A percentile compares a stretch with the other conserved stretches of the same genome.
Evolutionary conservation across 805 yeast genomes (phyloP).

Genomic region (Starmerella bombicola): DNA sequence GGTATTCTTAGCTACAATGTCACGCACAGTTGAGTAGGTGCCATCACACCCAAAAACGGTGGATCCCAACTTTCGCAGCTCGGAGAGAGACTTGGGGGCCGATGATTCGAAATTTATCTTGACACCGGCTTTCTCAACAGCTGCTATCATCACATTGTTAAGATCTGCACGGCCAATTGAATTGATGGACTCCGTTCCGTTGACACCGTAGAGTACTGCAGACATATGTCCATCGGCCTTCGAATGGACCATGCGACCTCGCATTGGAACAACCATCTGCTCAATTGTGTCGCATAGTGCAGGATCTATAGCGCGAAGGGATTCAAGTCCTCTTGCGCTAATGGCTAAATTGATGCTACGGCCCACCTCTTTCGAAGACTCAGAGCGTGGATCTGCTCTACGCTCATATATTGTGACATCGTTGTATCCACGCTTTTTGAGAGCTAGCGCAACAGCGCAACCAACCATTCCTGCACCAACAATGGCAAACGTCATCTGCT

Average conservation of each 20-base stretch:
- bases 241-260: slow-evolving; percentile 79
- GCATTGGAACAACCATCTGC: slow-evolving; percentile 63
- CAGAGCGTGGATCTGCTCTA: slow-evolving; percentile 52
- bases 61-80: slow-evolving; percentile 9
- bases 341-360: slow-evolving; percentile 76
- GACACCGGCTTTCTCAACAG: slow-evolving; percentile 38
- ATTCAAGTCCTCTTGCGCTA: slow-evolving; percentile 68
- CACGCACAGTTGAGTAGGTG: slow-evolving; percentile 59
- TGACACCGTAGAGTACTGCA: slow-evolving; percentile 64
- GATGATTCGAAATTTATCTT: slow-evolving; percentile 25
- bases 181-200: slow-evolving; percentile 64
- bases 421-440: slow-evolving; percentile 59
- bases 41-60: slow-evolving; percentile 80
- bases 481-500: slow-evolving; percentile 27
- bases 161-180: slow-evolving; percentile 68
- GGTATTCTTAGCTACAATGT: slow-evolving; percentile 49
- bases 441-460: slow-evolving; percentile 67
- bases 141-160: slow-evolving; percentile 53
- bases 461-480: slow-evolving; percentile 92
- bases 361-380: slow-evolving; percentile 13
- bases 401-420: slow-evolving; percentile 60
- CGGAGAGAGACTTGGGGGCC: slow-evolving; percentile 18
- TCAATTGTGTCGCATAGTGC: slow-evolving; percentile 46
- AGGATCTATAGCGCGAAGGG: slow-evolving; percentile 50
- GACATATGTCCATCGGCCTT: slow-evolving; percentile 36